Percentiles rank a stretch among this genome's conserved stretches.
These are phyloP conservation scores for Cyphellophora europaea DNA, from an alignment of 2,329 filamentous ascomycete species.

Conservation along the genomic window DNA sequence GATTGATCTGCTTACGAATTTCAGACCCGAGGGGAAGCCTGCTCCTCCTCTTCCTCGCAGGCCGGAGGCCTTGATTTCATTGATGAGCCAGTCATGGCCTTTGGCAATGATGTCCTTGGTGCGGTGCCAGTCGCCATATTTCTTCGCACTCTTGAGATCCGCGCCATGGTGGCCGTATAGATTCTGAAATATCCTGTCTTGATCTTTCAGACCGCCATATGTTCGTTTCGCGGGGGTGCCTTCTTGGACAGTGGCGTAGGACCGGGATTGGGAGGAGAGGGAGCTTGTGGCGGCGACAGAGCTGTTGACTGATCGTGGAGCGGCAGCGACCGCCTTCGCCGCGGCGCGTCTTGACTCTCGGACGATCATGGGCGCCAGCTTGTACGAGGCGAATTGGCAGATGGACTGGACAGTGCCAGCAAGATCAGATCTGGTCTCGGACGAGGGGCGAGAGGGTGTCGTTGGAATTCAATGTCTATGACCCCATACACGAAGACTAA, in stretches of 20 bases:
- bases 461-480: no score
- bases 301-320: constrained; percentile 35
- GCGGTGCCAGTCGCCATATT: constrained; percentile 99
- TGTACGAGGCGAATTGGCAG: background rate
- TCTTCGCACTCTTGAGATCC: constrained; percentile 88
- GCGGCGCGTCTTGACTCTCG: constrained; percentile 24
- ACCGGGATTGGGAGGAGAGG: constrained; percentile 46
- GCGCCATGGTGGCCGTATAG: constrained; percentile 87
- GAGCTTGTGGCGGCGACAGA: constrained; percentile 17
- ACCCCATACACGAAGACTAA: no score
- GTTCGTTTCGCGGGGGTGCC: constrained; percentile 55
- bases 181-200: constrained; percentile 99
- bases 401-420: no score
- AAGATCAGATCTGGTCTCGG: no score
- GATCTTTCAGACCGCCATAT: constrained; percentile 84
- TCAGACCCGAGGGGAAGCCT: constrained; percentile 94
- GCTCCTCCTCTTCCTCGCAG: constrained; percentile 92
- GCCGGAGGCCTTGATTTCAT: constrained; percentile 92
- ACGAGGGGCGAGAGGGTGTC: no score
- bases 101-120: constrained; percentile 97
- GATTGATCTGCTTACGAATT: constrained; percentile 66
- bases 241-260: constrained; percentile 75
- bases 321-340: constrained; percentile 26
- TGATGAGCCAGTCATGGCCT: constrained; percentile 97
- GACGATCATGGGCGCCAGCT: constrained; percentile 15